A percentile compares a stretch with the other conserved stretches of the same genome.
Conservation (phyloP, 768 basidiomycete species). For the Podaxis sp. region DNA sequence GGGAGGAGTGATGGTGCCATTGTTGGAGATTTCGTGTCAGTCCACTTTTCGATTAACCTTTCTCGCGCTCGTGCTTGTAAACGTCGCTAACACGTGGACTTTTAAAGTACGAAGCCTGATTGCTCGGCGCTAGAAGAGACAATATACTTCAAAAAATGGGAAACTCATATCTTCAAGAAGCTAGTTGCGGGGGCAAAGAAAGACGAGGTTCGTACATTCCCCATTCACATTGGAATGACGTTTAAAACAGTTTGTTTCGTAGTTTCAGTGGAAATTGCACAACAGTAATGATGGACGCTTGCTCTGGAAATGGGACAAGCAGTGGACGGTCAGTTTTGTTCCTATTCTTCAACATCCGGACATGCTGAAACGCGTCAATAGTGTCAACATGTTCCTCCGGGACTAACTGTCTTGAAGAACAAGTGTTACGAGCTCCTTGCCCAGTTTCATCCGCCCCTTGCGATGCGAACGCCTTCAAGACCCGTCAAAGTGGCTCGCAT, state of each 20-base stretch:
- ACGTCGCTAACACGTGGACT: background rate
- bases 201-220: background rate
- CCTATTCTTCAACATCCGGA: background rate
- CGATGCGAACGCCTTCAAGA: conserved; percentile 5
- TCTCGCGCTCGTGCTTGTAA: background rate
- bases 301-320: conserved; percentile 10
- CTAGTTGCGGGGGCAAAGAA: background rate
- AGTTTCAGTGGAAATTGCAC: conserved; percentile 13
- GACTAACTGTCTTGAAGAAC: background rate
- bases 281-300: background rate
- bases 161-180: conserved; percentile 9
- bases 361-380: background rate
- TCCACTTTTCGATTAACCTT: background rate
- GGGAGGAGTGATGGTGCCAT: conserved; percentile 16
- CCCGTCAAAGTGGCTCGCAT: background rate
- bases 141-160: conserved; percentile 6
- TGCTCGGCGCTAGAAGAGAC: conserved; percentile 8
- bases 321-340: conserved; percentile 3
- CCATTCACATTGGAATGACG: background rate
- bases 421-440: conserved; percentile 6
- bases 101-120: conserved; percentile 6
- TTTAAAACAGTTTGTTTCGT: background rate
- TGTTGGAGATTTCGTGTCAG: conserved; percentile 23
- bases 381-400: conserved; percentile 5
- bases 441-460: background rate